Evolutionary conservation across 345 rosid genomes (phyloP), one percentile per base, ranked within the genome.

Genomic region (Salix brachista): DNA sequence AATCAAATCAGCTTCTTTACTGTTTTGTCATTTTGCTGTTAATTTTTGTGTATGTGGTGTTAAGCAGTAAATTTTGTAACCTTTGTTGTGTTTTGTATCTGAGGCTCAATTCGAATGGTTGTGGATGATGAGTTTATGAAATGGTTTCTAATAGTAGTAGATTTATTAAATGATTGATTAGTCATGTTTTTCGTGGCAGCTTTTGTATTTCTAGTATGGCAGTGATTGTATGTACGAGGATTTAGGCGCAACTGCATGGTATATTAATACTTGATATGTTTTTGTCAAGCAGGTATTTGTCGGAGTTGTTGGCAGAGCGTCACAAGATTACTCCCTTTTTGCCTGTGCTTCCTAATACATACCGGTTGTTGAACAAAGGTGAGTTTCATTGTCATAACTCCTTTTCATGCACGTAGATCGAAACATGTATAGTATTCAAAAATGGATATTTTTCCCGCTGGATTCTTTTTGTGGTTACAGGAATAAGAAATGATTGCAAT

Each of bases 341-440:
- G 83, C 88, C 91, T 5, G 92, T 95, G 76, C 84, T 95, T 36
- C 96, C 94, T 50, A 76, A 82, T 79, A 83, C 83, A 21, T 84
- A 78, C 83, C 86, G 92, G 36, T 81, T 95, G 83, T 80, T 93
- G 79, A 91, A 78, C 79, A 97, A 93, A 78, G 97, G 99, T 93
- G 71, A 87, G 91, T 77, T 69, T 84, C 78, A 1, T 54, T 58
- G 50, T 41, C 11, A 36, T 3, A 19, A 11, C 1, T 7, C 12
- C 41, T 18, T 66, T 66, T 37, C 42, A 34, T 36, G n/a, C 23
- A 6, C 12, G n/a, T 66, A 66, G 23, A 66, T 36, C 46, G 16
- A 66, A 36, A 5, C 42, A 66, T 37, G 64, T 58, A 58, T 58
- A 11, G 11, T 10, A 58, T 58, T 58, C 28, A 4, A 11, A 58